Conservation (phyloP, 202 grass and related monocot species). For the Carex sylvatica region DNA sequence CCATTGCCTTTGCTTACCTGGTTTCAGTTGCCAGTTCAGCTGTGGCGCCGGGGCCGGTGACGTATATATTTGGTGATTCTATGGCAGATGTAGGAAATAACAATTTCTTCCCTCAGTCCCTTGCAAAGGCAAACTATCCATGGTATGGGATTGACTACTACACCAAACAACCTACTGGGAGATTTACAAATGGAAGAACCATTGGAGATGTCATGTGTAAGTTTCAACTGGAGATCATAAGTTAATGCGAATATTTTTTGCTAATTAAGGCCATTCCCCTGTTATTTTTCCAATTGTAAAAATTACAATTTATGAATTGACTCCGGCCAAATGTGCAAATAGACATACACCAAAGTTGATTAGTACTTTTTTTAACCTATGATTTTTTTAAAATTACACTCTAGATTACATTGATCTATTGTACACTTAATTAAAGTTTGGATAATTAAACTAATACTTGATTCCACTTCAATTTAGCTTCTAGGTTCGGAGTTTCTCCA, state of each 20-base stretch:
- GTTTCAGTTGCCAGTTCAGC: background rate
- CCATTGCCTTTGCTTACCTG: slow-evolving; percentile 16
- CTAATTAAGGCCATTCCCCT: background rate
- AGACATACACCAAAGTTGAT: background rate
- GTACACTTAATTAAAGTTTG: background rate
- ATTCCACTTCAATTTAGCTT: slow-evolving; percentile 39
- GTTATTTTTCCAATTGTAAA: background rate
- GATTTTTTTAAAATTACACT: background rate
- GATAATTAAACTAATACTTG: slow-evolving; percentile 4
- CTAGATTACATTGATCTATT: background rate
- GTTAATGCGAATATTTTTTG: background rate
- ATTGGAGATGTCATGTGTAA: slow-evolving; percentile 86
- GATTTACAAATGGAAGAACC: slow-evolving; percentile 90
- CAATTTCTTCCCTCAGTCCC: slow-evolving; percentile 67
- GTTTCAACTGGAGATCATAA: background rate
- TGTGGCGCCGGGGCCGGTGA: slow-evolving; percentile 22
- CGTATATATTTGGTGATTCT: slow-evolving; percentile 87
- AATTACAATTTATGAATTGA: background rate
- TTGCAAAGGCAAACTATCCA: slow-evolving; percentile 81
- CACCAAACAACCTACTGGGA: slow-evolving; percentile 54
- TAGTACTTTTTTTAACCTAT: background rate
- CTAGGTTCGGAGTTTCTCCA: slow-evolving; percentile 58
- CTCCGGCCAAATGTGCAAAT: background rate
- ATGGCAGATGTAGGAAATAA: slow-evolving; percentile 92
- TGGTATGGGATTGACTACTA: slow-evolving; percentile 84